These are phyloP conservation scores for Harrya chromipes DNA, from an alignment of 768 basidiomycete genomes.

Conservation along the genomic window DNA sequence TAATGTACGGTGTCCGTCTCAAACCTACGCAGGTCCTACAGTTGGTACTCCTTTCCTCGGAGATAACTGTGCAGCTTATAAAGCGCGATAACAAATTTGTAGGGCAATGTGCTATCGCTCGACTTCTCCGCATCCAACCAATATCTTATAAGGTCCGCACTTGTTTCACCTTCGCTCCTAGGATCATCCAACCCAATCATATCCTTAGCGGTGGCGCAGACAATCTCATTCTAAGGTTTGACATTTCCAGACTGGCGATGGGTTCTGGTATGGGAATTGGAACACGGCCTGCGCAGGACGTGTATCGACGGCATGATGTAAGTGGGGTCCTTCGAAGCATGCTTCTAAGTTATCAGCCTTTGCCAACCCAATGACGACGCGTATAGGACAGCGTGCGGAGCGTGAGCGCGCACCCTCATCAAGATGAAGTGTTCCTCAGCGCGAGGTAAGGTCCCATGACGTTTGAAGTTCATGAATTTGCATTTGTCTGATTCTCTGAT, in stretches of 20 bases:
- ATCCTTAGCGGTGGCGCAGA: conserved; percentile 53
- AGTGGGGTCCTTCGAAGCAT: conserved; percentile 10
- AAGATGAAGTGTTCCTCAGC: conserved; percentile 67
- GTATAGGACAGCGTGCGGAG: conserved; percentile 63
- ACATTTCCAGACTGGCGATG: conserved; percentile 39
- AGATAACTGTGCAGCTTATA: conserved; percentile 18
- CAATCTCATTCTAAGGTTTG: conserved; percentile 50
- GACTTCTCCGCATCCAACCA: conserved; percentile 67
- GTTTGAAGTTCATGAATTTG: conserved; percentile 12
- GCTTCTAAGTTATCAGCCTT: conserved; percentile 19
- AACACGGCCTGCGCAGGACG: conserved; percentile 17
- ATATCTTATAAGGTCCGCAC: conserved; percentile 61
- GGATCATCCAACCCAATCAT: conserved; percentile 3
- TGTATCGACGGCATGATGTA: conserved; percentile 34
- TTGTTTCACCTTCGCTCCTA: conserved; percentile 13
- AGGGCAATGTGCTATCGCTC: conserved; percentile 72
- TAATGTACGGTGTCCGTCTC: conserved; percentile 42
- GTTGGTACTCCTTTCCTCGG: conserved; percentile 29
- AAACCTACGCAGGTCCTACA: conserved; percentile 44
- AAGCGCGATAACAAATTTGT: conserved; percentile 13
- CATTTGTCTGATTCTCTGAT: conserved; percentile 16
- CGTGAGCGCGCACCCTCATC: conserved; percentile 61
- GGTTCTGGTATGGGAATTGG: conserved; percentile 6
- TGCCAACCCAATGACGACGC: conserved; percentile 10
- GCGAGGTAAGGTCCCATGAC: conserved; percentile 48